phyloP scores from a whole-genome alignment of 768 basidiomycete species.

The Kwoniella botswanensis region DNA sequence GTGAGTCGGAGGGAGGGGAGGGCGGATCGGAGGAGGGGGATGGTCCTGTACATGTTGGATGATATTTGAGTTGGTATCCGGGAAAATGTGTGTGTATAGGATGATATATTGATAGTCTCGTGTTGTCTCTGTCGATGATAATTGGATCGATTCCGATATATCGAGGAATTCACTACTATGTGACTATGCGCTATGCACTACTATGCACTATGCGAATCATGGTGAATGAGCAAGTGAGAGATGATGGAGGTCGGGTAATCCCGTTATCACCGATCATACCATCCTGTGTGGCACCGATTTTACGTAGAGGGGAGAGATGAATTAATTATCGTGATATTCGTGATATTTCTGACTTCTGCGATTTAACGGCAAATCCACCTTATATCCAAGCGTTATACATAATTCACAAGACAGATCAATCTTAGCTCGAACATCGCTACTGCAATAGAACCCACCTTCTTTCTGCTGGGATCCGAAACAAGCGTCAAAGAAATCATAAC shows the following conservation, averaged over 20 bases:
- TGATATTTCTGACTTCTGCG: too few relatives aligned
- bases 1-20: conserved; percentile 44
- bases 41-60: conserved; percentile 25
- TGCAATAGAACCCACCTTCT: too few relatives aligned
- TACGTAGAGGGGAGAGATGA: background rate
- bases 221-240: background rate
- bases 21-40: conserved; percentile 44
- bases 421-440: too few relatives aligned
- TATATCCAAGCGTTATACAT: too few relatives aligned
- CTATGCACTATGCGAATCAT: background rate
- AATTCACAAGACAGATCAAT: too few relatives aligned
- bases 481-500: background rate
- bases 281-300: conserved; percentile 22
- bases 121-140: conserved; percentile 1
- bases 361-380: too few relatives aligned
- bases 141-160: background rate
- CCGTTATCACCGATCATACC: conserved; percentile 23
- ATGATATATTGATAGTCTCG: background rate
- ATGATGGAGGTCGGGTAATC: background rate
- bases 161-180: background rate
- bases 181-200: too few relatives aligned
- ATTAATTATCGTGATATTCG: too few relatives aligned
- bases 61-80: conserved; percentile 2
- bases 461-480: too few relatives aligned
- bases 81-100: background rate